Evolutionary conservation across 2,329 filamentous ascomycete species (phyloP), one percentile per base, ranked within the genome.

Genomic region (Neobulgaria alba): DNA sequence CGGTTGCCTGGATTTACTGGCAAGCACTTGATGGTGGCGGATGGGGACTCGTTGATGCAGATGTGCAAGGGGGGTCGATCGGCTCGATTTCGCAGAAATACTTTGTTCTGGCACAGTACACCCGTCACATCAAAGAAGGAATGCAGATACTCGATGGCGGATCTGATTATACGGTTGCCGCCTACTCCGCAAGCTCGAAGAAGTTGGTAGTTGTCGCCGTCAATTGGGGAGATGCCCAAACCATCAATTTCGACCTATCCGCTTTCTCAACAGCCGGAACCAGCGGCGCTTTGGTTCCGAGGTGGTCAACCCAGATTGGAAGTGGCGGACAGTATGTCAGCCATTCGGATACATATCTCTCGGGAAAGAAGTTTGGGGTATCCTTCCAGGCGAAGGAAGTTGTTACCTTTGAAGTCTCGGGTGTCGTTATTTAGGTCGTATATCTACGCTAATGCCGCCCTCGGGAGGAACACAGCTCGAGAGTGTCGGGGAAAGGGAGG

Each of bases 1-100:
- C 64, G 2, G 65, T 60, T 1, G 65, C 58, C 7, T 68, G 65
- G 65, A 58, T 64, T n/a, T 67, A 66, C 51, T 67, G 65, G 64
- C 65, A 67, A 49, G 60, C 58, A 4, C 48, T 67, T 10, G 65
- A 67, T 42, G 59, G 56, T 8, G 53, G 56, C 9, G 63, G 64
- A 10, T 67, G 64, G 65, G 65, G 65, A 0, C 46, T 68, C 5
- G 55, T 67, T 34, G 59, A 61, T 10, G 65, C 57, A 2, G 58
- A 66, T 46, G 66, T 65, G 41, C 57, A 62, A 4, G 52, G 50
- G 2, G 48, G 47, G 31, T 57, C 55, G 3, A 42, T 67, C 9
- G 55, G 55, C 1, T 38, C 44, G 0, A 56, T 55, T 15, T 58
- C 48, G 18, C 61, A 62, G 20, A 67, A 67, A 47, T 68, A 66